Conservation (phyloP, 2,329 filamentous ascomycete genomes). For the Exophiala sp. region DNA sequence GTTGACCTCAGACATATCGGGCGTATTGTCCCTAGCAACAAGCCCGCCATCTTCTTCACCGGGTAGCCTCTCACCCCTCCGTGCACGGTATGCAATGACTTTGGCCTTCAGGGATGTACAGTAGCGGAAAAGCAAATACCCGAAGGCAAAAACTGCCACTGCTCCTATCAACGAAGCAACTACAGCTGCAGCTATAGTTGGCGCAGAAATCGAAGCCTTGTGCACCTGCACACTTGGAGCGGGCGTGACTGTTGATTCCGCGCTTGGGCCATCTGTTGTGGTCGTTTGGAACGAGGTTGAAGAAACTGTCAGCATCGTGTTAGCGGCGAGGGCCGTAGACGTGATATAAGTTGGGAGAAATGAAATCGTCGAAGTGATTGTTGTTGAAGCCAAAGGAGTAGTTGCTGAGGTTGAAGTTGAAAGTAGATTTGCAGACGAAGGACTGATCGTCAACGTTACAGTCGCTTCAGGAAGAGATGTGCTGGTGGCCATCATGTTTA, state of each 20-base stretch:
- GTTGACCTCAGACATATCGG: background rate
- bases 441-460: background rate
- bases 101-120: constrained; percentile 3
- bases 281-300: background rate
- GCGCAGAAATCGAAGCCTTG: background rate
- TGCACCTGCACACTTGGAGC: too few relatives aligned
- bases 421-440: too few relatives aligned
- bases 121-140: constrained; percentile 12
- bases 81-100: background rate
- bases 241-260: background rate
- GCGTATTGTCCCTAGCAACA: background rate
- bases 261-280: background rate
- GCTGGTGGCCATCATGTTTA: background rate
- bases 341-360: background rate
- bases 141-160: constrained; percentile 1
- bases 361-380: background rate
- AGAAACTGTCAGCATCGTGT: background rate
- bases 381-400: too few relatives aligned
- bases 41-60: constrained; percentile 8
- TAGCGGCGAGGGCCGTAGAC: background rate
- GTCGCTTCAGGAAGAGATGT: background rate
- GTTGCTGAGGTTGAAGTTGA: too few relatives aligned
- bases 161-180: constrained; percentile 8
- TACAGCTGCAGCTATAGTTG: constrained; percentile 2
- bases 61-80: background rate